These are phyloP conservation scores for Saccharomycopsis malanga DNA, from an alignment of 805 yeast genomes.

Conservation along the genomic window DNA sequence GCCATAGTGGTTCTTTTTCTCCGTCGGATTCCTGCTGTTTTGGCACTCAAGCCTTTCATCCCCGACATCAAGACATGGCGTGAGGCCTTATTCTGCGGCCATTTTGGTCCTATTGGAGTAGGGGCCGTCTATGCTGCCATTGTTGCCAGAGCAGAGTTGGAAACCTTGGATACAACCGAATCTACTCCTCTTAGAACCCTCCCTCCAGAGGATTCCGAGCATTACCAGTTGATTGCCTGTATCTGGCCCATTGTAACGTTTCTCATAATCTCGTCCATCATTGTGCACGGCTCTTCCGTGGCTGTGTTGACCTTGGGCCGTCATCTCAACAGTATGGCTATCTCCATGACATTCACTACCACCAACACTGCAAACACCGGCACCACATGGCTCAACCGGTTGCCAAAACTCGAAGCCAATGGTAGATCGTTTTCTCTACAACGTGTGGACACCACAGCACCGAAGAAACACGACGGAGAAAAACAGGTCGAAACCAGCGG, in stretches of 20 bases:
- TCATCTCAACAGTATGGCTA: constrained; percentile 83
- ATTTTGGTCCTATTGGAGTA: constrained; percentile 94
- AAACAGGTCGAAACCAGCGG: constrained; percentile 51
- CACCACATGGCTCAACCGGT: constrained; percentile 74
- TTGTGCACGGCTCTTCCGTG: constrained; percentile 88
- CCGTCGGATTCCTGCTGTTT: constrained; percentile 77
- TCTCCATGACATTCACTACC: constrained; percentile 84
- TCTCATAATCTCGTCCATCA: constrained; percentile 70
- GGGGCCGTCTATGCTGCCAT: constrained; percentile 86
- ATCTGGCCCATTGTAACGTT: constrained; percentile 85
- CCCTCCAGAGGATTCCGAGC: constrained; percentile 41
- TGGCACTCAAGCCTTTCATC: constrained; percentile 65
- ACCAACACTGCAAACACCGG: constrained; percentile 52
- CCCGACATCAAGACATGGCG: constrained; percentile 91
- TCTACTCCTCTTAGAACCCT: constrained; percentile 50
- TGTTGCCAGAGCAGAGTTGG: constrained; percentile 66
- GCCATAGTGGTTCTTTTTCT: constrained; percentile 69
- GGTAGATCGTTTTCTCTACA: constrained; percentile 78
- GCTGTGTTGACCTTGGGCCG: constrained; percentile 74
- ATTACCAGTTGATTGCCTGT: constrained; percentile 51
- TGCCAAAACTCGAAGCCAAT: constrained; percentile 67
- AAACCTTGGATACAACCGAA: constrained; percentile 40
- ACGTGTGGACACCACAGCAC: constrained; percentile 63
- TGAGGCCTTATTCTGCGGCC: constrained; percentile 91
- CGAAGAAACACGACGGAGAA: constrained; percentile 19